phyloP scores from a whole-genome alignment of 2,329 filamentous ascomycete species.

The Teratosphaeria nubilosa region DNA sequence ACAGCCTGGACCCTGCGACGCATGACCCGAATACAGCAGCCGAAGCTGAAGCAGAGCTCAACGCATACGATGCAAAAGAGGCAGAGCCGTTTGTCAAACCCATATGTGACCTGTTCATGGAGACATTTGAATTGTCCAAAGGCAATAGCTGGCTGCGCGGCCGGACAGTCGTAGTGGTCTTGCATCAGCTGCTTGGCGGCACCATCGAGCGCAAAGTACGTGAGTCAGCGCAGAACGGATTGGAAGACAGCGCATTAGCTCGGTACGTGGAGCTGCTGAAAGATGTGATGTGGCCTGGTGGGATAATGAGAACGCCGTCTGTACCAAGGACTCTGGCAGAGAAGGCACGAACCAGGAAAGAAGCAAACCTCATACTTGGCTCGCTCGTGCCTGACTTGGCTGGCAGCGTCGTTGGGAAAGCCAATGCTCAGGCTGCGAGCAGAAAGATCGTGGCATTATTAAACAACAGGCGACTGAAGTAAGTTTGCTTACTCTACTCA shows the following conservation, averaged over 20 bases:
- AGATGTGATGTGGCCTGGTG: conserved; percentile 73
- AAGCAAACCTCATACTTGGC: conserved; percentile 80
- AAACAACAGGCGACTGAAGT: conserved; percentile 88
- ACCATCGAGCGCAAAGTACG: conserved; percentile 94
- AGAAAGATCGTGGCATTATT: conserved; percentile 80
- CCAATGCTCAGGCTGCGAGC: conserved; percentile 84
- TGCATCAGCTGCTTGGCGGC: conserved; percentile 89
- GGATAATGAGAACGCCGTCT: conserved; percentile 40
- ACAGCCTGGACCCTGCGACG: conserved; percentile 28
- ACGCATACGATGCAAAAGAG: conserved; percentile 83
- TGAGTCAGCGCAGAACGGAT: conserved; percentile 63
- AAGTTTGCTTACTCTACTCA: conserved; percentile 32
- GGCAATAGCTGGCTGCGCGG: conserved; percentile 97
- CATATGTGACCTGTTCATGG: conserved; percentile 94
- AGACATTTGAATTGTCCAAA: conserved; percentile 86
- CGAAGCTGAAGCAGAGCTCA: conserved; percentile 87
- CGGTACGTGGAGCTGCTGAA: conserved; percentile 65
- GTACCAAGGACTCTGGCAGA: conserved; percentile 57
- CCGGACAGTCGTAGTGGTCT: conserved; percentile 85
- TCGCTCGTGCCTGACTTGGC: conserved; percentile 86
- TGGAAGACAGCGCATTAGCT: conserved; percentile 69
- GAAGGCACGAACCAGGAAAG: conserved; percentile 69
- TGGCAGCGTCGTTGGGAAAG: conserved; percentile 81
- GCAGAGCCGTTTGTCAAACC: conserved; percentile 95
- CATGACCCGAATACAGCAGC: conserved; percentile 43